Evolutionary conservation across 768 basidiomycete genomes (phyloP).

Genomic region (Sutorius australiensis): DNA sequence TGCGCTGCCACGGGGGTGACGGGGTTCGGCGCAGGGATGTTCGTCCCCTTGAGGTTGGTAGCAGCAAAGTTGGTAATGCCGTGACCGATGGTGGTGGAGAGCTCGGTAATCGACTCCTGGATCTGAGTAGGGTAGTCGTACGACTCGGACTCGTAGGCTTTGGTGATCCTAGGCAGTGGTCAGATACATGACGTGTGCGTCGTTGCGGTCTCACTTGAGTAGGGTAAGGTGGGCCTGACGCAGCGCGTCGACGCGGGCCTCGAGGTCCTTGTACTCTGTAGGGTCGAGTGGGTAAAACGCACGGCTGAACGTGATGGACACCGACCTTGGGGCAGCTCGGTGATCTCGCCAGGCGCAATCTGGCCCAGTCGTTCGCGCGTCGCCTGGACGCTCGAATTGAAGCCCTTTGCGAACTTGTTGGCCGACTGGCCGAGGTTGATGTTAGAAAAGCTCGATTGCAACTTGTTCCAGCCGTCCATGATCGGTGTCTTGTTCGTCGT

Average conservation of each 20-base stretch:
- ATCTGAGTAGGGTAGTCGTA: conserved; percentile 91
- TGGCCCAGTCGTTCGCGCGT: conserved; percentile 87
- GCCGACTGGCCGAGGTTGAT: conserved; percentile 76
- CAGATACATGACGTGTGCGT: neutral
- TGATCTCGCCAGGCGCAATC: conserved; percentile 89
- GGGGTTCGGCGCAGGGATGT: conserved; percentile 68
- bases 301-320: neutral
- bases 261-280: conserved; percentile 93
- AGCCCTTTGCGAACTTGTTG: conserved; percentile 71
- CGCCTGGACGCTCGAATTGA: conserved; percentile 80
- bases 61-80: conserved; percentile 83
- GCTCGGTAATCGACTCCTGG: conserved; percentile 73
- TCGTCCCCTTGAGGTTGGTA: conserved; percentile 83
- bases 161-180: conserved; percentile 58
- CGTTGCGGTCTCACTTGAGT: conserved; percentile 59
- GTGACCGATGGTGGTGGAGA: conserved; percentile 66
- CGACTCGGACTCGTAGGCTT: conserved; percentile 82
- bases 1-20: conserved; percentile 52
- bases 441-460: conserved; percentile 56
- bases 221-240: conserved; percentile 69
- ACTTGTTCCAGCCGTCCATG: conserved; percentile 62
- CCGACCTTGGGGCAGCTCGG: conserved; percentile 86
- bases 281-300: neutral
- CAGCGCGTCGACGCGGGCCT: conserved; percentile 91
- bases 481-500: neutral